Base-by-base conservation (phyloP, 2,329 filamentous ascomycete genomes). In the Coniella vitis region DNA sequence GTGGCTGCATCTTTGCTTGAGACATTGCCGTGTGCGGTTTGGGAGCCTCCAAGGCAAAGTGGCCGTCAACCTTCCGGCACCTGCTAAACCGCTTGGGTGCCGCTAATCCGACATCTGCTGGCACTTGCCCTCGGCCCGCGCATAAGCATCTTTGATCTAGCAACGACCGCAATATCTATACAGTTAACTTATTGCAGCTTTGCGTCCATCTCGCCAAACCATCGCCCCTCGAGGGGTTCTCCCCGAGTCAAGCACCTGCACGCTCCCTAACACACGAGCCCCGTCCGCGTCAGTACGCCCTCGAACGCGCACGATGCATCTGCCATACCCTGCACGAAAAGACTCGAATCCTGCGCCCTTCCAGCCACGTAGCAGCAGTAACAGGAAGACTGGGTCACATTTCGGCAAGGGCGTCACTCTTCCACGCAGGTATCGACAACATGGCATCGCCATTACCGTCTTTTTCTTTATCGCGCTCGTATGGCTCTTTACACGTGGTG, bases 271-370 rank as follows among this genome's bases (percentile, higher is more conserved):
- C 13, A 31, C 44, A 3, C 32, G 32, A 5, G 20, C 31, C 7
- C 35, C 40, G 35, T 36, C 8, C 19, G 14, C 21, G 31, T 14
- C 14, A 25, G 20, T 4, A 31, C 9, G 21, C 20, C 31, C 16
- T 19, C 16, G 7, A 32, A 17, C 38, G 45, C 22, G 21, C 61
- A 73, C 60, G 58, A 93, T 95, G 89, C 90, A 95, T 67, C 90
- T 91, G 74, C 89, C 90, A 55, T 83, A 94, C 60, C 90, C 90
- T 48, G 81, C 88, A 61, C 85, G 90, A 66, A 95, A 91, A 70
- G 82, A 79, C 62, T 91, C 87, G 56, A 82, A 85, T 62, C 81
- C 86, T 57, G 80, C 83, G 56, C 83, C 84, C 25, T 91, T 87
- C 68, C 75, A 76, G 56, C 74, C 78, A 41, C 76, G 81, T 60